These are phyloP conservation scores for Coniochaeta sp. DNA, from an alignment of 2,329 filamentous ascomycete species.

Conservation along the genomic window DNA sequence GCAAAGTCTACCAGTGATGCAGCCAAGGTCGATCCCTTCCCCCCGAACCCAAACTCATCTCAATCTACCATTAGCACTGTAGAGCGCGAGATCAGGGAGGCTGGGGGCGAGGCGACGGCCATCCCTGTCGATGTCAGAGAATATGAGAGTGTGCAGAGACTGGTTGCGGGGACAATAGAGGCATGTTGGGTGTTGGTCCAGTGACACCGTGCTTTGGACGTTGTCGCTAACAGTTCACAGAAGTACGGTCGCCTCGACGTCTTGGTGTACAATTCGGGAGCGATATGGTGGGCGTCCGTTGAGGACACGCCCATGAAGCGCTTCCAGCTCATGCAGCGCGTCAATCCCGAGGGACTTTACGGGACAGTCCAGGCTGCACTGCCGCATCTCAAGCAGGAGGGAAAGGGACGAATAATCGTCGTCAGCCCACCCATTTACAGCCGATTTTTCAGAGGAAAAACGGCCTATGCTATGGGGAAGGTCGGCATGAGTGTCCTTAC, in stretches of 20 bases:
- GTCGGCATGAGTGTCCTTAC: conserved; percentile 77
- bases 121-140: conserved; percentile 65
- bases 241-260: conserved; percentile 61
- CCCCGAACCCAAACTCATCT: conserved; percentile 68
- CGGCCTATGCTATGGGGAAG: conserved; percentile 74
- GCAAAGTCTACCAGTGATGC: conserved; percentile 69
- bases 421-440: conserved; percentile 81
- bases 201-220: background rate
- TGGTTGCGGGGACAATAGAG: conserved; percentile 51
- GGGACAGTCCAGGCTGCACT: conserved; percentile 60
- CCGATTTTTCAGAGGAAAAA: conserved; percentile 79
- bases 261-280: conserved; percentile 75
- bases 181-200: conserved; percentile 13
- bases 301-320: conserved; percentile 65
- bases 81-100: conserved; percentile 60
- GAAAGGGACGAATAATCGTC: conserved; percentile 62
- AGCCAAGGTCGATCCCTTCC: conserved; percentile 48
- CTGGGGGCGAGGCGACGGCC: conserved; percentile 57
- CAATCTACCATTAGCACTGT: conserved; percentile 77
- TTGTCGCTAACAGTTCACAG: conserved; percentile 15
- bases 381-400: conserved; percentile 52
- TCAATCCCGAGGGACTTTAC: conserved; percentile 73
- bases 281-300: conserved; percentile 78
- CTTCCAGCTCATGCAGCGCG: conserved; percentile 71
- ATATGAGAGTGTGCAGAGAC: conserved; percentile 48